phyloP scores from a whole-genome alignment of 2,329 filamentous ascomycete genomes.

The Ascochyta koolunga region DNA sequence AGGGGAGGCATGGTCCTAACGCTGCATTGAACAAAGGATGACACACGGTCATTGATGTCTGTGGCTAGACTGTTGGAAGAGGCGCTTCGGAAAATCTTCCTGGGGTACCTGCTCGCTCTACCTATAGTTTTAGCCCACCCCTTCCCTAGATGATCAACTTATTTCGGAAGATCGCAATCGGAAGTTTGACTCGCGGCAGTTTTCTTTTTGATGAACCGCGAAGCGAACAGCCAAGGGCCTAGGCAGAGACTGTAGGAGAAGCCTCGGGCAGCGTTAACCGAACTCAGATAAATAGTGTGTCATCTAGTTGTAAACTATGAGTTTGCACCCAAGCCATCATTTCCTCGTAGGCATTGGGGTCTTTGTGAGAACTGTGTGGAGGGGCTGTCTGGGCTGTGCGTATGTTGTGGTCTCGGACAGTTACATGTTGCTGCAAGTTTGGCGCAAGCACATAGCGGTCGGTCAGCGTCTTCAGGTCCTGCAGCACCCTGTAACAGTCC shows the following conservation, averaged over 20 bases:
- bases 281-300: neutral
- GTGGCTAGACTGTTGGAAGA: neutral
- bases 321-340: neutral
- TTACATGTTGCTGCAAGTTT: neutral
- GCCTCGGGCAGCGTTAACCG: neutral
- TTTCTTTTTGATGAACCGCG: neutral
- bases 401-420: neutral
- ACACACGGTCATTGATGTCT: neutral
- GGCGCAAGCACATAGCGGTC: constrained; percentile 22
- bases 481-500: constrained; percentile 32
- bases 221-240: neutral
- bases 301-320: neutral
- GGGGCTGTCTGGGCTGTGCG: neutral
- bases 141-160: neutral
- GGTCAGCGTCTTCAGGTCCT: constrained; percentile 30
- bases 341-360: neutral
- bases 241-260: neutral
- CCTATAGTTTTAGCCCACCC: neutral
- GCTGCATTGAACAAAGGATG: neutral
- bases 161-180: neutral
- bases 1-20: neutral
- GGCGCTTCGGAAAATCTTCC: neutral
- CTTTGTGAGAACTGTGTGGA: neutral
- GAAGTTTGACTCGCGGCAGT: neutral
- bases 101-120: neutral